Percentiles rank a stretch among this genome's conserved stretches.
Conservation (phyloP, 2,329 filamentous ascomycete genomes). For the Microdochium bolleyi region DNA sequence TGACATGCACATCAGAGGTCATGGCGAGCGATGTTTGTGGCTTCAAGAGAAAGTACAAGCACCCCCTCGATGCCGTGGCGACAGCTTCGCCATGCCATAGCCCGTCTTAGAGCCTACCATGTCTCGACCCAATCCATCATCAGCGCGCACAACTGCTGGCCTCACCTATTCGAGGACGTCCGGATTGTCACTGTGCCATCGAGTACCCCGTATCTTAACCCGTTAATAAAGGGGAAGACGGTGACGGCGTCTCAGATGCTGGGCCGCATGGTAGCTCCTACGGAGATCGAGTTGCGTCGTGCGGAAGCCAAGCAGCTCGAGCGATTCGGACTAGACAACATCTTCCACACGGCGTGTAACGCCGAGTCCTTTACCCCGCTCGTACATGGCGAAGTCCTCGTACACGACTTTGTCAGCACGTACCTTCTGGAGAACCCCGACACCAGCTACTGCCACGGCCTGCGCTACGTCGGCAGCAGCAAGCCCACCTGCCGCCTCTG, state of each 20-base stretch:
- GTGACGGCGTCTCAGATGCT: constrained; percentile 12
- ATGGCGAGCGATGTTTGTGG: background rate
- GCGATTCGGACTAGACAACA: constrained; percentile 11
- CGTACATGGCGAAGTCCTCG: constrained; percentile 26
- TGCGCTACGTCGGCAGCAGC: constrained; percentile 29
- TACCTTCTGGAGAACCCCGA: background rate
- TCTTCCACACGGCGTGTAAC: constrained; percentile 4
- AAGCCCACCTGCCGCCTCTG: constrained; percentile 32
- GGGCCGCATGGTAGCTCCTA: constrained; percentile 9
- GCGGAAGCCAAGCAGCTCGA: constrained; percentile 12
- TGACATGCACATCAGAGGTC: background rate
- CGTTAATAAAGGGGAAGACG: constrained; percentile 5
- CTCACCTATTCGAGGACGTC: constrained; percentile 20
- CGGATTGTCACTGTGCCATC: constrained; percentile 17
- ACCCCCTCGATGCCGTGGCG: constrained; percentile 14
- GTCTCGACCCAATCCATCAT: constrained; percentile 9
- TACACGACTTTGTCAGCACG: constrained; percentile 15
- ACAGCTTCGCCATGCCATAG: constrained; percentile 18
- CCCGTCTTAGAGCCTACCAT: constrained; percentile 15
- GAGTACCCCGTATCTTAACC: constrained; percentile 7
- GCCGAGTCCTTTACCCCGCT: constrained; percentile 10
- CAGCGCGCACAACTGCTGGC: constrained; percentile 13
- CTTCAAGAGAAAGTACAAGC: background rate
- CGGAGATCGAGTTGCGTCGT: constrained; percentile 2
- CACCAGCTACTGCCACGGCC: constrained; percentile 19